These are phyloP conservation scores for Penicillium capsulatum DNA, from an alignment of 2,329 filamentous ascomycete genomes.

Conservation along the genomic window DNA sequence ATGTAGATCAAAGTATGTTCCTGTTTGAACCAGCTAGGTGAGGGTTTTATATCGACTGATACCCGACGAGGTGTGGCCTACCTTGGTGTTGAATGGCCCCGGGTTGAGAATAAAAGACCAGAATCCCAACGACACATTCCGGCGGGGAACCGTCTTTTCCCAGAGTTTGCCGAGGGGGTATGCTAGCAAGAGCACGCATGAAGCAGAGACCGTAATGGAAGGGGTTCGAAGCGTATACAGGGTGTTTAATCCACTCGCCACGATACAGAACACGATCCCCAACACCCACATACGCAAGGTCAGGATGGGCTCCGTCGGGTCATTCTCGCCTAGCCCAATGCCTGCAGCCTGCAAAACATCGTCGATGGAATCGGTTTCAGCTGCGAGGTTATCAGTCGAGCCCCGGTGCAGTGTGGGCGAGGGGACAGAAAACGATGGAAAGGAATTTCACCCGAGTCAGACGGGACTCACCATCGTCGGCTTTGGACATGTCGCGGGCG, in stretches of 20 bases:
- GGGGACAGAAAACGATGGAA: too few species aligned
- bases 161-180: slow-evolving; percentile 35
- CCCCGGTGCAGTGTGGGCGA: too few species aligned
- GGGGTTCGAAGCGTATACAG: slow-evolving; percentile 42
- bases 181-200: slow-evolving; percentile 32
- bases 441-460: too few species aligned
- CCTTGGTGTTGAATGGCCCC: slow-evolving; percentile 31
- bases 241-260: slow-evolving; percentile 46
- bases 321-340: slow-evolving; percentile 50
- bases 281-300: slow-evolving; percentile 42
- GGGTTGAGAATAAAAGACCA: slow-evolving; percentile 39
- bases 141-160: slow-evolving; percentile 23
- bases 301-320: slow-evolving; percentile 23
- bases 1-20: slow-evolving; percentile 26
- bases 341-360: slow-evolving; percentile 33
- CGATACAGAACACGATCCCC: slow-evolving; percentile 37
- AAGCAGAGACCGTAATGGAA: slow-evolving; percentile 24
- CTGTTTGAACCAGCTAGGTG: slow-evolving; percentile 7
- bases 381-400: slow-evolving; percentile 2
- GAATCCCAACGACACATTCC: slow-evolving; percentile 21
- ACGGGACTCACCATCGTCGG: slow-evolving; percentile 5
- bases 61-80: slow-evolving; percentile 1
- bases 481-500: background rate
- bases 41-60: background rate
- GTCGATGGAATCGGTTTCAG: slow-evolving; percentile 8